Percentiles rank a stretch among this genome's conserved stretches.
phyloP scores from a whole-genome alignment of 1,284 basidiomycete genomes.

The Leccinum cinnamomeum region DNA sequence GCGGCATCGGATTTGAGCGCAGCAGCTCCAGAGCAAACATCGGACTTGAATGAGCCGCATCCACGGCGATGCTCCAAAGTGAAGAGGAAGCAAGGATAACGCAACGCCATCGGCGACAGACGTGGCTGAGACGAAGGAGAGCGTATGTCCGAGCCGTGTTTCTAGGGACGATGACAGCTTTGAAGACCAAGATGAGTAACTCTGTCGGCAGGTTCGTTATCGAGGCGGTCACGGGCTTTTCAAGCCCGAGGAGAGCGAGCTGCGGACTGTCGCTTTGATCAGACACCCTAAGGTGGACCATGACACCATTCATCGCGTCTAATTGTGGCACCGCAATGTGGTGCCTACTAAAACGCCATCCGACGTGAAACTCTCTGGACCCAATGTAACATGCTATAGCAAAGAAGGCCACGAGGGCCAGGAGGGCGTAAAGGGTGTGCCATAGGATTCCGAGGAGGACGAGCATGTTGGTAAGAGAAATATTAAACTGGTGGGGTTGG shows the following conservation, averaged over 20 bases:
- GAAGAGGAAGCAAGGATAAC: not conserved
- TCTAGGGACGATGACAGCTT: not conserved
- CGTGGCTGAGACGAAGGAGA: not conserved
- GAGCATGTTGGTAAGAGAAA: not conserved
- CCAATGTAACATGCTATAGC: not conserved
- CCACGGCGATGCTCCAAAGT: not conserved
- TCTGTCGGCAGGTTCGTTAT: not conserved
- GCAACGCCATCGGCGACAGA: not conserved
- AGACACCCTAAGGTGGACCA: not conserved
- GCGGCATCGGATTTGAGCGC: not conserved
- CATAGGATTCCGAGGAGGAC: not conserved
- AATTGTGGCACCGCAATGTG: not conserved
- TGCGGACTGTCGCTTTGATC: not conserved
- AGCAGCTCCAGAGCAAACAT: not conserved
- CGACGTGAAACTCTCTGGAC: not conserved
- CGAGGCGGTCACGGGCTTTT: not conserved
- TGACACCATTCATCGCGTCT: not conserved
- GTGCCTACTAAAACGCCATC: not conserved
- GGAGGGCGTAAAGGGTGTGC: not conserved
- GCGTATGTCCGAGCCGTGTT: not conserved
- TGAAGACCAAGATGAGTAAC: not conserved
- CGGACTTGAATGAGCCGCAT: not conserved
- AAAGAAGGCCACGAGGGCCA: not conserved
- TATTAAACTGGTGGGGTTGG: not conserved
- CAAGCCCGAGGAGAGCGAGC: not conserved